These are phyloP conservation scores for Trametes sp. DNA, from an alignment of 1,284 basidiomycete species.

Conservation along the genomic window DNA sequence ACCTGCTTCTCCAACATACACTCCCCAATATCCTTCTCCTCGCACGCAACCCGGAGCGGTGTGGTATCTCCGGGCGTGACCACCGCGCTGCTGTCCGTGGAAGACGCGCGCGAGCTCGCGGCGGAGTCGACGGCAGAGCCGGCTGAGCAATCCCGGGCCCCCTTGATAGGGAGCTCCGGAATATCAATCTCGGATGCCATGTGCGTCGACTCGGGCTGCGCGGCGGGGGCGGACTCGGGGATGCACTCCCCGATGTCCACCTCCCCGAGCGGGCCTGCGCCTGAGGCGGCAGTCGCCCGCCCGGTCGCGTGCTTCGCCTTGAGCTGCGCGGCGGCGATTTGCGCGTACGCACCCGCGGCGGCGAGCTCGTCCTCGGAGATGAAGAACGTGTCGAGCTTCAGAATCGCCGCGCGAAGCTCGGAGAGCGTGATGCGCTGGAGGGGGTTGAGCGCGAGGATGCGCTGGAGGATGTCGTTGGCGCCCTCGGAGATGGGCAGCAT, in stretches of 20 bases:
- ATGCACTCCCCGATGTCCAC: conserved; percentile 11
- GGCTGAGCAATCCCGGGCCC: conserved; percentile 19
- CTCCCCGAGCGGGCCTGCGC: conserved; percentile 15
- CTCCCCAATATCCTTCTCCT: conserved; percentile 19
- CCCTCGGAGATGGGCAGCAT: conserved; percentile 76
- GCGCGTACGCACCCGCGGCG: conserved; percentile 17
- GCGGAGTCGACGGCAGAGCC: conserved; percentile 22
- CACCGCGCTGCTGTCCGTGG: conserved; percentile 14
- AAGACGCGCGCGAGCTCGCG: conserved; percentile 19
- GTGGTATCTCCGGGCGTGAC: conserved; percentile 14
- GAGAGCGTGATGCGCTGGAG: conserved; percentile 62
- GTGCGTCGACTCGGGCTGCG: conserved; percentile 7
- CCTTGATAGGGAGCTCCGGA: neutral
- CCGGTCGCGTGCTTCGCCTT: neutral
- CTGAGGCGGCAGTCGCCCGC: conserved; percentile 9
- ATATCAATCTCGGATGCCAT: conserved; percentile 21
- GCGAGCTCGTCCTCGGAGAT: conserved; percentile 61
- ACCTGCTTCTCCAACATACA: conserved; percentile 18
- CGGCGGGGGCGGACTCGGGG: conserved; percentile 11
- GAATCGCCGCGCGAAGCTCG: conserved; percentile 67
- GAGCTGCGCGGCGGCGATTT: conserved; percentile 13
- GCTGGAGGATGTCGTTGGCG: conserved; percentile 63
- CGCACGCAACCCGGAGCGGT: conserved; percentile 12
- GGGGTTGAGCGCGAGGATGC: conserved; percentile 65
- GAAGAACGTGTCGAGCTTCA: conserved; percentile 73